phyloP scores from a whole-genome alignment of 2,329 filamentous ascomycete genomes.

The Cercospora zeae-maydis region DNA sequence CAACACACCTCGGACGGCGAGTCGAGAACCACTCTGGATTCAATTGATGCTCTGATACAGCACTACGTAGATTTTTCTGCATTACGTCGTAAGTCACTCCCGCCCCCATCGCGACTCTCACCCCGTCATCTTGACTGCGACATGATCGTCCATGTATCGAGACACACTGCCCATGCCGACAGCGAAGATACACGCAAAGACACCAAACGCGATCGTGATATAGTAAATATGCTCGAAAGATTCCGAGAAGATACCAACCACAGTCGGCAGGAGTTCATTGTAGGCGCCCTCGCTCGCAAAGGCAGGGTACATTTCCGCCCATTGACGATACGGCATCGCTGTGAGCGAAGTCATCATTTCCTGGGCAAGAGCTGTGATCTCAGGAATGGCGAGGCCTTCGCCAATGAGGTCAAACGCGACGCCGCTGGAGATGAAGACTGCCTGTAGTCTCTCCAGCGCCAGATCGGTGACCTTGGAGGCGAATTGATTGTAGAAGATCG shows the following conservation, averaged over 20 bases:
- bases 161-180: neutral
- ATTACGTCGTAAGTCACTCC: neutral
- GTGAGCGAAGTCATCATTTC: slow-evolving; percentile 8
- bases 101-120: neutral
- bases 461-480: slow-evolving; percentile 1
- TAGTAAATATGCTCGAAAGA: slow-evolving; percentile 1
- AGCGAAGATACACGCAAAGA: neutral
- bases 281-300: neutral
- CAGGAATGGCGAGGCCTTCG: neutral
- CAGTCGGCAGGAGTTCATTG: neutral
- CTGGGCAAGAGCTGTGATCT: neutral
- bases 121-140: slow-evolving; percentile 1
- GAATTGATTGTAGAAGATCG: slow-evolving; percentile 8
- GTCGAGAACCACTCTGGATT: no score
- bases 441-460: neutral
- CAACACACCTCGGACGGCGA: no score
- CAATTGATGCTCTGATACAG: neutral
- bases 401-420: neutral
- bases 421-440: slow-evolving; percentile 1
- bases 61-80: neutral
- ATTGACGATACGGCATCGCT: slow-evolving; percentile 8
- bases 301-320: neutral
- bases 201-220: slow-evolving; percentile 7
- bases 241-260: slow-evolving; percentile 3
- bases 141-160: slow-evolving; percentile 4